phyloP scores from a whole-genome alignment of 441 rosid genomes.

The Metrosideros polymorpha region DNA sequence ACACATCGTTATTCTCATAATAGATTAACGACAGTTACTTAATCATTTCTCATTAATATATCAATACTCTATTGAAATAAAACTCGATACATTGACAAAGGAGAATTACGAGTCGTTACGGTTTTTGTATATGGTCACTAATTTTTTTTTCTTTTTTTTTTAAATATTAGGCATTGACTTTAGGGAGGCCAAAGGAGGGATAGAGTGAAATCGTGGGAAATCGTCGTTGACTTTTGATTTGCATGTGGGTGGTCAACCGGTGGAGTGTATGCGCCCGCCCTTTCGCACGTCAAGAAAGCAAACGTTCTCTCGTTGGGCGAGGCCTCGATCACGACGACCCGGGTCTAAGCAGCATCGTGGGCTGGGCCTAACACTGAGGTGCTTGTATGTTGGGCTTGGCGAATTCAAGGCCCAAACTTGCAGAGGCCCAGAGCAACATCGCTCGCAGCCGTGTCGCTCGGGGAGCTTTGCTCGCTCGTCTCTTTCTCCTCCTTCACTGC shows the following conservation, averaged over 20 bases:
- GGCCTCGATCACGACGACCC: background rate
- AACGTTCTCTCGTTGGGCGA: background rate
- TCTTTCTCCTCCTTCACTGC: background rate
- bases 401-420: background rate
- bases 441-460: background rate
- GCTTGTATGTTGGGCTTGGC: background rate
- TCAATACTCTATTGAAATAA: no score
- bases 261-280: background rate
- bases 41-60: no score
- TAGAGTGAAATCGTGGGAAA: background rate
- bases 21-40: no score
- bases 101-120: background rate
- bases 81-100: rapidly evolving
- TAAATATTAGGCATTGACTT: background rate
- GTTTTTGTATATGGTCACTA: background rate
- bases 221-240: background rate
- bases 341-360: background rate
- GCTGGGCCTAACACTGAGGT: background rate
- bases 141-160: background rate
- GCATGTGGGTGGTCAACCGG: background rate
- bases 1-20: no score
- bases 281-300: background rate
- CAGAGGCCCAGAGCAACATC: background rate
- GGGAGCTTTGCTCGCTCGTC: background rate
- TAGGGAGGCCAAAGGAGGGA: background rate